phyloP scores from a whole-genome alignment of 2,329 filamentous ascomycete genomes.

The Ceratocystis smalleyi region DNA sequence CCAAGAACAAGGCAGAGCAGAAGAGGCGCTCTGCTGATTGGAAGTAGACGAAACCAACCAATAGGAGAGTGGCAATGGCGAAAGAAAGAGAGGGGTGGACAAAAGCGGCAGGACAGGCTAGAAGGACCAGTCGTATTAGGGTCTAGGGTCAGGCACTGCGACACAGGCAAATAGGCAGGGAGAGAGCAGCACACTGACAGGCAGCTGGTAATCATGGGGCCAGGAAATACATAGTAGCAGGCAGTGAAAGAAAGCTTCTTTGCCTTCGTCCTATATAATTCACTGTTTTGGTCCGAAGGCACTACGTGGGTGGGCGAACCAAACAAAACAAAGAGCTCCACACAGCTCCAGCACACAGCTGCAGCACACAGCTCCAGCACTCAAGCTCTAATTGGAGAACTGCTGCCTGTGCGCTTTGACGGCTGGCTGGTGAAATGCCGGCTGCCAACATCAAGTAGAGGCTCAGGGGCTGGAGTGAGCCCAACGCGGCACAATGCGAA shows the following conservation, averaged over 20 bases:
- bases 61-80: background rate
- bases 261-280: background rate
- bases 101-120: background rate
- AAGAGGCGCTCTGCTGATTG: background rate
- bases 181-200: too few relatives aligned
- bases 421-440: too few relatives aligned
- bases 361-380: background rate
- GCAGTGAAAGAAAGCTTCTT: background rate
- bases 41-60: background rate
- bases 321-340: slow-evolving; percentile 6
- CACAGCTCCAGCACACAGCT: background rate
- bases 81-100: background rate
- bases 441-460: too few relatives aligned
- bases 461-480: too few relatives aligned
- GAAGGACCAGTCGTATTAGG: background rate
- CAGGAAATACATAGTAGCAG: background rate
- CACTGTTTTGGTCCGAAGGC: background rate
- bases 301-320: background rate
- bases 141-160: too few relatives aligned
- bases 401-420: too few relatives aligned
- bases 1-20: background rate
- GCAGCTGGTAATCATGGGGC: background rate
- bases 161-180: background rate
- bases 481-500: too few relatives aligned
- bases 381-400: too few relatives aligned